Evolutionary conservation across 2,329 filamentous ascomycete genomes (phyloP).

Genomic region (Coleophoma crateriformis): DNA sequence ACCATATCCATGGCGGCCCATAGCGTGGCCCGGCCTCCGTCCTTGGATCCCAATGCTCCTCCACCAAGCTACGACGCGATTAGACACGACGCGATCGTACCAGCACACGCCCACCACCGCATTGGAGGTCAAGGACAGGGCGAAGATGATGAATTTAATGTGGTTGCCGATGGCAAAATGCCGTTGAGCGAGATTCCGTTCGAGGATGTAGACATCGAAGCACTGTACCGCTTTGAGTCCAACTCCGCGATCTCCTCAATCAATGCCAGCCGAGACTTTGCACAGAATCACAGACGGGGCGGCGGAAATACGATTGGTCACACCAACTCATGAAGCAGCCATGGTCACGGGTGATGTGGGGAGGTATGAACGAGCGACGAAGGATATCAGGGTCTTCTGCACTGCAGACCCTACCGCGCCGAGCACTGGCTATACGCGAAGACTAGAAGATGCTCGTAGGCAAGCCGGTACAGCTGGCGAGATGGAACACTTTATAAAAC

Average conservation of each 20-base stretch:
- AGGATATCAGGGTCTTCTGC: no score
- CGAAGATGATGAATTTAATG: constrained; percentile 1
- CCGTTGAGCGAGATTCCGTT: constrained; percentile 4
- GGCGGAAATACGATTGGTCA: constrained; percentile 1
- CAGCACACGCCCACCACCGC: neutral
- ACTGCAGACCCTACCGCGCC: no score
- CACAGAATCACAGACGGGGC: neutral
- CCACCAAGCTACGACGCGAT: neutral
- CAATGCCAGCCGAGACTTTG: neutral
- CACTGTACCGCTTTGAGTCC: neutral
- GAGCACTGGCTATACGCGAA: no score
- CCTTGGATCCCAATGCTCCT: neutral
- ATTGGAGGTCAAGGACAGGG: neutral
- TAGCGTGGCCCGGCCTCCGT: neutral
- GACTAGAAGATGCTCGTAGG: no score
- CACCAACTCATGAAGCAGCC: neutral
- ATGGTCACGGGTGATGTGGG: no score
- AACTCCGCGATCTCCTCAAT: neutral
- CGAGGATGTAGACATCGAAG: constrained; percentile 2
- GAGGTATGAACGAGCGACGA: no score
- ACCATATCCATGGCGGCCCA: neutral
- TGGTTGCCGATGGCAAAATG: constrained; percentile 1
- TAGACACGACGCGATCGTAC: neutral
- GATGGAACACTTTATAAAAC: no score
- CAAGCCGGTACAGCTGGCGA: no score